Conservation (phyloP, 2,329 filamentous ascomycete genomes). For the Diaporthe sp. region DNA sequence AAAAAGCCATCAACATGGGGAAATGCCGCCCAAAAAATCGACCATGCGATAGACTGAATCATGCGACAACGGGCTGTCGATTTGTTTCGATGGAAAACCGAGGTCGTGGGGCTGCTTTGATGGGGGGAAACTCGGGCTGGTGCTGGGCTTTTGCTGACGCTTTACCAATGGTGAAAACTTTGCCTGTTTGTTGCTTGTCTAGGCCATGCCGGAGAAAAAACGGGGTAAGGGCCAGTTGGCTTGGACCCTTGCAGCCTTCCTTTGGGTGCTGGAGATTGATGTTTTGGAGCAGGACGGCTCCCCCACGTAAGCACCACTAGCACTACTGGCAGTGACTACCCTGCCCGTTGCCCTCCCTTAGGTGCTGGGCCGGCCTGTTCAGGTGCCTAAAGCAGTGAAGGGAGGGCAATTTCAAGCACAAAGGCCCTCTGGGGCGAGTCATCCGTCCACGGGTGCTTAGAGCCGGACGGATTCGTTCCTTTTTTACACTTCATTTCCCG, state of each 20-base stretch:
- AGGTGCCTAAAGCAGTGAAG: not conserved
- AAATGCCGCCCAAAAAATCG: constrained; percentile 74
- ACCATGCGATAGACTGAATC: constrained; percentile 71
- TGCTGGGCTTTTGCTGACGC: constrained; percentile 55
- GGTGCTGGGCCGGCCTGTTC: not conserved
- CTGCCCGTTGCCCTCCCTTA: not conserved
- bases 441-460: not conserved
- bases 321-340: constrained; percentile 5
- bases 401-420: constrained; percentile 4
- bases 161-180: constrained; percentile 67
- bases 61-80: constrained; percentile 64
- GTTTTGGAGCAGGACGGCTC: constrained; percentile 16
- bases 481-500: not conserved
- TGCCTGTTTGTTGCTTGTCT: constrained; percentile 49
- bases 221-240: constrained; percentile 33
- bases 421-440: not conserved
- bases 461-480: constrained; percentile 4
- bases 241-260: constrained; percentile 14
- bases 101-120: constrained; percentile 66
- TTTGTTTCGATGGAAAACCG: constrained; percentile 68
- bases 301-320: constrained; percentile 26
- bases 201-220: constrained; percentile 36
- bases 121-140: constrained; percentile 65
- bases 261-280: constrained; percentile 17
- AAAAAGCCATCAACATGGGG: constrained; percentile 56